phyloP scores from a whole-genome alignment of 768 basidiomycete species.

The Tylopilus rubrobrunneus region DNA sequence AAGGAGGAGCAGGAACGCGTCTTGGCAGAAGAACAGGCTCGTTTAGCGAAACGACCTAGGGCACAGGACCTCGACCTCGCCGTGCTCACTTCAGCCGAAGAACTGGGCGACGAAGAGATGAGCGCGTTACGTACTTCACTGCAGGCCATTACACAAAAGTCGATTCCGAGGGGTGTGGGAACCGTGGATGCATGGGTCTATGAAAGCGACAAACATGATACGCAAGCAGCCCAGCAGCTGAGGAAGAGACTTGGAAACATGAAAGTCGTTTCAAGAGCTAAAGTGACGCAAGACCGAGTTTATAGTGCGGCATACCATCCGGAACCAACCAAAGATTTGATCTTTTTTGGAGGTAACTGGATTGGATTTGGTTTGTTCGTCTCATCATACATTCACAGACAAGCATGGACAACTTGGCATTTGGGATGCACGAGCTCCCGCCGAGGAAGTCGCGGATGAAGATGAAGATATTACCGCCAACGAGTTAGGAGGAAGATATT shows the following conservation, averaged over 20 bases:
- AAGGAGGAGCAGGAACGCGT: constrained; percentile 61
- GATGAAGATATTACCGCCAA: constrained; percentile 46
- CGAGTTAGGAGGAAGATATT: constrained; percentile 71
- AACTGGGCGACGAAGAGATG: constrained; percentile 43
- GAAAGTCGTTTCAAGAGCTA: constrained; percentile 71
- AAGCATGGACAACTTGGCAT: constrained; percentile 82
- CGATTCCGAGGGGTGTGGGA: constrained; percentile 36
- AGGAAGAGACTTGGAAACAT: constrained; percentile 51
- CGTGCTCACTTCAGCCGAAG: constrained; percentile 47
- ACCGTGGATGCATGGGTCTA: constrained; percentile 52
- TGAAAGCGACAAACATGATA: constrained; percentile 44
- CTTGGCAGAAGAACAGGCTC: constrained; percentile 57
- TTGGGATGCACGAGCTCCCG: constrained; percentile 77
- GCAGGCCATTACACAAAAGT: constrained; percentile 33
- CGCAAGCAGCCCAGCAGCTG: constrained; percentile 48
- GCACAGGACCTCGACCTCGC: constrained; percentile 60
- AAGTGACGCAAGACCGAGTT: constrained; percentile 70
- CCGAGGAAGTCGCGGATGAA: constrained; percentile 63
- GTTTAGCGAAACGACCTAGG: constrained; percentile 64
- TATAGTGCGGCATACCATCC: constrained; percentile 83
- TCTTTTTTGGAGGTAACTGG: constrained; percentile 77
- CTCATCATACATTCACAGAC: constrained; percentile 42
- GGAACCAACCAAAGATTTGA: constrained; percentile 70
- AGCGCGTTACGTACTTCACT: constrained; percentile 44
- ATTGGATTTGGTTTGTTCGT: background rate